Percentiles rank a stretch among this genome's conserved stretches.
Conservation (phyloP, 495 filamentous ascomycete species). For the Penicillium paxilli region DNA sequence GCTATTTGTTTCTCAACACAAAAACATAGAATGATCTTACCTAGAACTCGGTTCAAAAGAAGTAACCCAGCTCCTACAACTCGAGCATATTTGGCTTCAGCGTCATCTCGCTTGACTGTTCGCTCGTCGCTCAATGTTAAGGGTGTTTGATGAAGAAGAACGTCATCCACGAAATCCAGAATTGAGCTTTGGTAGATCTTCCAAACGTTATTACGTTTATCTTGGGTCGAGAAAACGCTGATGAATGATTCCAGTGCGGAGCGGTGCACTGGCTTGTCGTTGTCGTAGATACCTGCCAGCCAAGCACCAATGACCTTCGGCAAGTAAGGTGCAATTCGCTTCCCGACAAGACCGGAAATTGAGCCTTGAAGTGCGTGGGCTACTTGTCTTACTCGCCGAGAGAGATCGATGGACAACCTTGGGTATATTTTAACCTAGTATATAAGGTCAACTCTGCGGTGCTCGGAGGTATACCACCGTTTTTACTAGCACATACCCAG, state of each 20-base stretch:
- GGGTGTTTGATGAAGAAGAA: conserved; percentile 71
- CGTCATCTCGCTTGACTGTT: conserved; percentile 79
- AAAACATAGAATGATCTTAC: conserved; percentile 18
- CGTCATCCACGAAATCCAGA: conserved; percentile 76
- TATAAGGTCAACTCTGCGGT: conserved; percentile 10
- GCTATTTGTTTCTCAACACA: background rate
- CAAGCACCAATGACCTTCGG: conserved; percentile 78
- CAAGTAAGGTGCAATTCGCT: conserved; percentile 75
- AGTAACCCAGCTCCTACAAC: conserved; percentile 63
- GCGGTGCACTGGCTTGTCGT: conserved; percentile 68
- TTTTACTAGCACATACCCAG: conserved; percentile 92
- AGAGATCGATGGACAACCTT: conserved; percentile 81
- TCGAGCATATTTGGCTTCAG: conserved; percentile 77
- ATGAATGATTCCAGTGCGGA: conserved; percentile 74
- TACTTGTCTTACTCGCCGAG: conserved; percentile 82
- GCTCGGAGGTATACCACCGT: too few relatives aligned
- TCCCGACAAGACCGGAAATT: conserved; percentile 70
- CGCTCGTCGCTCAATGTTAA: conserved; percentile 86
- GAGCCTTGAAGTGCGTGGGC: conserved; percentile 74
- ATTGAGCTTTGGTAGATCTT: conserved; percentile 72
- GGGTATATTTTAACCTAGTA: conserved; percentile 80
- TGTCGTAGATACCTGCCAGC: conserved; percentile 86
- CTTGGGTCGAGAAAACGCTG: conserved; percentile 71
- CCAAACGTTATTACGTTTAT: conserved; percentile 75
- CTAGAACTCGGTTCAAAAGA: conserved; percentile 48